These are phyloP conservation scores for Diospyros kaki DNA, from an alignment of 148 eudicot species.

Conservation along the genomic window DNA sequence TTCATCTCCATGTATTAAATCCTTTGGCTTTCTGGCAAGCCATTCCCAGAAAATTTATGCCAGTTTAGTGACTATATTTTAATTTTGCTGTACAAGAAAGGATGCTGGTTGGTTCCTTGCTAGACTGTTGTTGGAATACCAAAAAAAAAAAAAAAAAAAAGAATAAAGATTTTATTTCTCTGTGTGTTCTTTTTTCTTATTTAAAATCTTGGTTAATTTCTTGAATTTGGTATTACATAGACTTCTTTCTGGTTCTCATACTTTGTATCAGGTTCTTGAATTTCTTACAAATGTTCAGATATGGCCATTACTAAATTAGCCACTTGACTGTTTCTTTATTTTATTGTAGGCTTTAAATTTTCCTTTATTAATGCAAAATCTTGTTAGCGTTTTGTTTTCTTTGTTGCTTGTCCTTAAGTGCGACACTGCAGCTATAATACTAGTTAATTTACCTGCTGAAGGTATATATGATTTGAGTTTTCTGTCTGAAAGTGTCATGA, in stretches of 20 bases:
- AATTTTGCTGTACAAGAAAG: too few species aligned
- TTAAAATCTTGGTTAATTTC: background rate
- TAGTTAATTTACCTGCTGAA: background rate
- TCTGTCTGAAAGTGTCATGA: background rate
- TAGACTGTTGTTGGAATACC: background rate
- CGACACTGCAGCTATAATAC: too few species aligned
- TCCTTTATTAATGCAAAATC: background rate
- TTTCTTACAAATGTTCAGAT: too few species aligned
- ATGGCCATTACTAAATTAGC: too few species aligned
- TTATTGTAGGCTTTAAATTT: background rate
- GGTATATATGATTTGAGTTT: background rate
- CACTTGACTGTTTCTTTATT: background rate
- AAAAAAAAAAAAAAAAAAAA: too few species aligned
- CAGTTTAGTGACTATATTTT: too few species aligned
- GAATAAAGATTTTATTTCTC: background rate
- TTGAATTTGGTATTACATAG: background rate
- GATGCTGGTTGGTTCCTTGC: background rate
- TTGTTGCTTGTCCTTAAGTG: constrained; percentile 2
- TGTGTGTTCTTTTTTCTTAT: background rate
- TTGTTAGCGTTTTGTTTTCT: background rate
- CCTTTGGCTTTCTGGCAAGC: too few species aligned
- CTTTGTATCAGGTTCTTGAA: background rate
- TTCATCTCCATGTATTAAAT: too few species aligned
- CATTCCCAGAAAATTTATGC: too few species aligned
- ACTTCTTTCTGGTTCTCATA: background rate